A percentile compares a stretch with the other conserved stretches of the same genome.
These are phyloP conservation scores for Lactifluus rugatus DNA, from an alignment of 768 basidiomycete species.

Conservation along the genomic window DNA sequence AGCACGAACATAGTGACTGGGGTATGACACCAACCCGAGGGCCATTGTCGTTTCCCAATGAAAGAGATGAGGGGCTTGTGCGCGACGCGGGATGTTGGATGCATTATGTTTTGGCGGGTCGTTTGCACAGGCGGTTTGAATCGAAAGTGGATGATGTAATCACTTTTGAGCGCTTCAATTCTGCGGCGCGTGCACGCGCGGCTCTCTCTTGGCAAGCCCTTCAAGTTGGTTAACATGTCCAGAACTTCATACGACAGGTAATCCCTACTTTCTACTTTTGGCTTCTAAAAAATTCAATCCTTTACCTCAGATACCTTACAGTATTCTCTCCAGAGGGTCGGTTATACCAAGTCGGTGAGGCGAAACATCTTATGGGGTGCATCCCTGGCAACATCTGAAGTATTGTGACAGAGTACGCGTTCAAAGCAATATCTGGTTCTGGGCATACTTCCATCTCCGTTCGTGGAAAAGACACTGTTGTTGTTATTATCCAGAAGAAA, in stretches of 20 bases:
- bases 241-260: constrained; percentile 93
- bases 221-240: constrained; percentile 50
- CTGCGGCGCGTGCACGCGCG: no score
- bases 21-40: constrained; percentile 1
- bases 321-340: constrained; percentile 97
- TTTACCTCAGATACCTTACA: constrained; percentile 68
- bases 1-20: not conserved
- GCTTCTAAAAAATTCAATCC: not conserved
- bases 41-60: constrained; percentile 21
- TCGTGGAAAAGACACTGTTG: constrained; percentile 87
- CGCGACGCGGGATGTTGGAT: constrained; percentile 13
- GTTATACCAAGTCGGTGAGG: constrained; percentile 95
- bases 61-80: constrained; percentile 24
- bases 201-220: no score
- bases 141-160: not conserved
- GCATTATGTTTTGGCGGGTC: constrained; percentile 14
- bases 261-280: not conserved
- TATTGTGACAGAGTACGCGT: constrained; percentile 78
- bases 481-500: constrained; percentile 98
- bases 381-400: not conserved
- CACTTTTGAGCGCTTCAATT: not conserved
- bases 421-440: constrained; percentile 97
- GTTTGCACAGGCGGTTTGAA: not conserved
- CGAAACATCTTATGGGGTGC: not conserved
- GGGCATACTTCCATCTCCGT: constrained; percentile 92